These are phyloP conservation scores for Suaeda aralocaspica DNA, from an alignment of 148 eudicot species.

Conservation along the genomic window DNA sequence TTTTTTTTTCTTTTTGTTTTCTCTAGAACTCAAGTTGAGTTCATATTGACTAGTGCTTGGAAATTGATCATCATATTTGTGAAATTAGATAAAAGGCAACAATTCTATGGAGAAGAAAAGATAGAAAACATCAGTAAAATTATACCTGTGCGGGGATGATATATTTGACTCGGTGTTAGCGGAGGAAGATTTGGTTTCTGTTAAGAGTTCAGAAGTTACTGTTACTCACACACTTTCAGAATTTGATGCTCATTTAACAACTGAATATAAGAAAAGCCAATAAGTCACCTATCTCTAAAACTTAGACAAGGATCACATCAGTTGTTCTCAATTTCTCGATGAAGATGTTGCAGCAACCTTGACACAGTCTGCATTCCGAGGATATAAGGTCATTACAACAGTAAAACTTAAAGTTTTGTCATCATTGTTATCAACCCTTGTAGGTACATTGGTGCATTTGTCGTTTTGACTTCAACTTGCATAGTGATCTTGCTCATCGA, in stretches of 20 bases:
- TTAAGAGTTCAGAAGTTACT: conserved; percentile 57
- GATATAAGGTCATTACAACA: conserved; percentile 45
- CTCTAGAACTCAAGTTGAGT: neutral
- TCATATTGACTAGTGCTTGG: no score
- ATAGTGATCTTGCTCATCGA: neutral
- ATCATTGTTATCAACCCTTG: no score
- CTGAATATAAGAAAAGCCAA: conserved; percentile 29
- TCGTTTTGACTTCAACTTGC: neutral
- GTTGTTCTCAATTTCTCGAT: conserved; percentile 12
- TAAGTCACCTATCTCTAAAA: conserved; percentile 12
- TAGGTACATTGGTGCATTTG: no score
- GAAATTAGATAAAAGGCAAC: conserved; percentile 31
- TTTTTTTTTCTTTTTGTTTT: no score
- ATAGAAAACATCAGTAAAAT: conserved; percentile 47
- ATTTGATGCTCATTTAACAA: conserved; percentile 1
- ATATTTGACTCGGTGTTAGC: conserved; percentile 48
- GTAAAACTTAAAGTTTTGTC: neutral
- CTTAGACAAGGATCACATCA: conserved; percentile 22
- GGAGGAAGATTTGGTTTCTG: conserved; percentile 63
- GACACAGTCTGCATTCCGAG: conserved; percentile 61
- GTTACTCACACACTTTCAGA: conserved; percentile 45
- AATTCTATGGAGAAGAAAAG: conserved; percentile 36
- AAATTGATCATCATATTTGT: neutral
- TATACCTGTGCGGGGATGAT: conserved; percentile 78
- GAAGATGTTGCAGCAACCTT: conserved; percentile 56